A percentile compares a stretch with the other conserved stretches of the same genome.
phyloP scores from a whole-genome alignment of 2,329 filamentous ascomycete genomes.

The Colletotrichum lentis region DNA sequence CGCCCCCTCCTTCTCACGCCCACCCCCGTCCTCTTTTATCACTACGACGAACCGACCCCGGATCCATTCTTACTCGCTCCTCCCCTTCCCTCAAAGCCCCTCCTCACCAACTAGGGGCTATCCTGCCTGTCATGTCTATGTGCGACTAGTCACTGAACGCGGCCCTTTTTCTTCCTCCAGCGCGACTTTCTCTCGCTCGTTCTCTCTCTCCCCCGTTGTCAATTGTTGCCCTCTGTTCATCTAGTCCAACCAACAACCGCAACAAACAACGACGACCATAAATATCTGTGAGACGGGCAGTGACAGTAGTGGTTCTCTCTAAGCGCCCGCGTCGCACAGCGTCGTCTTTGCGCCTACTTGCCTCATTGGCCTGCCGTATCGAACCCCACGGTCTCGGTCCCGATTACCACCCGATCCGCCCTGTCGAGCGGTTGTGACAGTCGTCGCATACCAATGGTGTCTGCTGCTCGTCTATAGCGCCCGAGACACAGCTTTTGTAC shows the following conservation, averaged over 20 bases:
- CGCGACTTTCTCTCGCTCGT: not conserved
- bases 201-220: not conserved
- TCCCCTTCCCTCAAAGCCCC: slow-evolving; percentile 8
- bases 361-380: slow-evolving; percentile 22
- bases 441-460: slow-evolving; percentile 33
- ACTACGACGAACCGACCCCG: slow-evolving; percentile 27
- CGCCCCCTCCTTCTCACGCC: slow-evolving; percentile 23
- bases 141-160: slow-evolving; percentile 30
- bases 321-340: slow-evolving; percentile 33
- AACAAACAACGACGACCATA: slow-evolving; percentile 12
- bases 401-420: slow-evolving; percentile 17
- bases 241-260: slow-evolving; percentile 10
- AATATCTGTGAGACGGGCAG: slow-evolving; percentile 21
- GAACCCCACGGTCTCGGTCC: slow-evolving; percentile 22
- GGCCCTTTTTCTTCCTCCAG: slow-evolving; percentile 6
- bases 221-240: slow-evolving; percentile 13
- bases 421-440: slow-evolving; percentile 28
- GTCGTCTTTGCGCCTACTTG: slow-evolving; percentile 4
- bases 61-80: slow-evolving; percentile 26
- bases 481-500: slow-evolving; percentile 23
- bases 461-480: slow-evolving; percentile 24
- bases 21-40: slow-evolving; percentile 22
- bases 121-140: slow-evolving; percentile 36
- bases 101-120: slow-evolving; percentile 33
- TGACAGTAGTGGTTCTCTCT: slow-evolving; percentile 16